phyloP scores from a whole-genome alignment of 208 protist species.

The Phytomonas francai region DNA sequence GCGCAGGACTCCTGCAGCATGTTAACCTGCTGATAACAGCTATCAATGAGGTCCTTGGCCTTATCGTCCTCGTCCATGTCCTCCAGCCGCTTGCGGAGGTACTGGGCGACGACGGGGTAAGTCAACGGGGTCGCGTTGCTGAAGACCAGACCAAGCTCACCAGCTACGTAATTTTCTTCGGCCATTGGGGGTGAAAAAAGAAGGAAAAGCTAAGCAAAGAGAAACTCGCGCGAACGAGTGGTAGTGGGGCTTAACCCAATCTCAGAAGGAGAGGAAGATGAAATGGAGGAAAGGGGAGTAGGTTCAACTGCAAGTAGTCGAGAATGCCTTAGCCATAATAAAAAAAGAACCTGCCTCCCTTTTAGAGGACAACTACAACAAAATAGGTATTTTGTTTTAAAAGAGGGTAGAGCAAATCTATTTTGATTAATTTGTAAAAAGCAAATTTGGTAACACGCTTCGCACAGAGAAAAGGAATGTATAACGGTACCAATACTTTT shows the following conservation, averaged over 20 bases:
- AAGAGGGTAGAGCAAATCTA: neutral
- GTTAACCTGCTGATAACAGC: slow-evolving; percentile 45
- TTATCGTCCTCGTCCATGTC: slow-evolving; percentile 19
- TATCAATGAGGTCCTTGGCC: slow-evolving; percentile 27
- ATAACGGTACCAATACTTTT: neutral
- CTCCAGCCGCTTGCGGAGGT: slow-evolving; percentile 27
- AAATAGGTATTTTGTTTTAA: slow-evolving; percentile 5
- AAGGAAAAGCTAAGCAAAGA: neutral
- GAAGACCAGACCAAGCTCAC: slow-evolving; percentile 65
- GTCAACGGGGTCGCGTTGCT: slow-evolving; percentile 63
- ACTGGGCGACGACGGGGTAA: slow-evolving; percentile 48
- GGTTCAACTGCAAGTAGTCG: too few relatives aligned
- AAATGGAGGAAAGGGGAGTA: too few relatives aligned
- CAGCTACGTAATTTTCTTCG: slow-evolving; percentile 72
- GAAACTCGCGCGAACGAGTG: too few relatives aligned
- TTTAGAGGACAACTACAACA: neutral
- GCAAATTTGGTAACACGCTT: neutral
- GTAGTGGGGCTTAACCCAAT: too few relatives aligned
- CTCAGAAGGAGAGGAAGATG: too few relatives aligned
- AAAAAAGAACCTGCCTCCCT: neutral
- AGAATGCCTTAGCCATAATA: too few relatives aligned
- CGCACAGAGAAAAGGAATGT: neutral
- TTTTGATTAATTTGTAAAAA: slow-evolving; percentile 1
- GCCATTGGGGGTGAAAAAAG: slow-evolving; percentile 10
- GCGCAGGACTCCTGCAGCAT: slow-evolving; percentile 59